phyloP scores from a whole-genome alignment of 371 early-diverging fungal genomes.

The Syncephalastrum sp. region DNA sequence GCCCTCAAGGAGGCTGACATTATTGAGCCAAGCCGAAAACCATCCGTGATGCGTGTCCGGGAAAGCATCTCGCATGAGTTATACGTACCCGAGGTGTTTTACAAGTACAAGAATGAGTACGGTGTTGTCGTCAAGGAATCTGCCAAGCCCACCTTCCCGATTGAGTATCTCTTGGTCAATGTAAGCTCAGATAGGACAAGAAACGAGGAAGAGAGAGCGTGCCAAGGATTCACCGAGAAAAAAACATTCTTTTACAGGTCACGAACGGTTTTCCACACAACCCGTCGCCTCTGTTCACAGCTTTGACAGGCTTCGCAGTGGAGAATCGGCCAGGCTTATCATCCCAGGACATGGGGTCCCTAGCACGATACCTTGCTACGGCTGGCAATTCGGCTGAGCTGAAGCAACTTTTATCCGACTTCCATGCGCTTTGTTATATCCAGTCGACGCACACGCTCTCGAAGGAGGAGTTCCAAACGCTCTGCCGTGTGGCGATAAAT shows the following conservation, averaged over 20 bases:
- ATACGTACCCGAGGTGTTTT: constrained; percentile 96
- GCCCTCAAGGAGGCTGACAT: constrained; percentile 93
- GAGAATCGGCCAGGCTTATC: constrained; percentile 65
- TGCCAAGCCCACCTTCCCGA: constrained; percentile 93
- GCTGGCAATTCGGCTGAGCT: constrained; percentile 34
- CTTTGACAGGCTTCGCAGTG: constrained; percentile 45
- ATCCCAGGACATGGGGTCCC: constrained; percentile 29
- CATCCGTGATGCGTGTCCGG: constrained; percentile 85
- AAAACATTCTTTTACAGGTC: constrained; percentile 48
- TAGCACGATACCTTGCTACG: constrained; percentile 55
- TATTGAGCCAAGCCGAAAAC: constrained; percentile 88
- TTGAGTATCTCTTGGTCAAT: constrained; percentile 94
- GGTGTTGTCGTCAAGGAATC: constrained; percentile 79
- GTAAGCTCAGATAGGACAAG: constrained; percentile 47
- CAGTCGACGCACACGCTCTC: constrained; percentile 48
- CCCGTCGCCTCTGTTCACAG: constrained; percentile 74
- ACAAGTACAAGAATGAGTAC: constrained; percentile 94
- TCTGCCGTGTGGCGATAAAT: constrained; percentile 54
- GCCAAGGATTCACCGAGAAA: too few species aligned
- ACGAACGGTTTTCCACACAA: constrained; percentile 92
- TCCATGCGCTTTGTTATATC: constrained; percentile 79
- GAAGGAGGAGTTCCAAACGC: constrained; percentile 53
- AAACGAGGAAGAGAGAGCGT: too few species aligned
- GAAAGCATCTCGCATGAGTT: constrained; percentile 68
- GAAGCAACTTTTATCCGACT: constrained; percentile 67